Evolutionary conservation across 2,329 filamentous ascomycete species (phyloP).

Genomic region (Colletotrichum theobromicola): DNA sequence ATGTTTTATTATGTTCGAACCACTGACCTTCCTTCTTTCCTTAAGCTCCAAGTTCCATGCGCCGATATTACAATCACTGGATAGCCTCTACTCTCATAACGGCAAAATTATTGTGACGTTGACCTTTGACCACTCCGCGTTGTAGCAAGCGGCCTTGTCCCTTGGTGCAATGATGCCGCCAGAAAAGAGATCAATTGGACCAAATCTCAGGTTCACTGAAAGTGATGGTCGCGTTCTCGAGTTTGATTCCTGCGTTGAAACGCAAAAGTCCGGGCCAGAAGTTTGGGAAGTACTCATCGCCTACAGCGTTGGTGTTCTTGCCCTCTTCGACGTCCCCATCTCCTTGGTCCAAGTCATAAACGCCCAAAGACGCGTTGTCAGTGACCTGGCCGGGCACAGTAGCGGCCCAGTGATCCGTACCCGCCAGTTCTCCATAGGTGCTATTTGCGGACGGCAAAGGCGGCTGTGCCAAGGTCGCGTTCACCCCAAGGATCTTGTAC

Average conservation of each 20-base stretch:
- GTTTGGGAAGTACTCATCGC: constrained; percentile 6
- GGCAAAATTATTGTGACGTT: not conserved
- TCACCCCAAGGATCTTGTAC: constrained; percentile 45
- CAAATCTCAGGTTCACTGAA: not conserved
- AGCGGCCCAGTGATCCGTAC: constrained; percentile 50
- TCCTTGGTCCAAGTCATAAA: not conserved
- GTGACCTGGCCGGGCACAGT: constrained; percentile 31
- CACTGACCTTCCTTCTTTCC: not conserved
- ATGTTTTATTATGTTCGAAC: not conserved
- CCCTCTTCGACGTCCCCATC: not conserved
- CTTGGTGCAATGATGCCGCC: not conserved
- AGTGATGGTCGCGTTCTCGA: not conserved
- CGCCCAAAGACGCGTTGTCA: not conserved
- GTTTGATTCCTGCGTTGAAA: not conserved
- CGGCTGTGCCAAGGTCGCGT: constrained; percentile 48
- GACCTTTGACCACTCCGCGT: not conserved
- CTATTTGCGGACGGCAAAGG: constrained; percentile 47
- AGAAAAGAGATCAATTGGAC: not conserved
- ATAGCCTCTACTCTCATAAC: not conserved
- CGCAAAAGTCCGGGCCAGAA: constrained; percentile 7
- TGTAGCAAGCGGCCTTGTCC: not conserved
- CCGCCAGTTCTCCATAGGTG: constrained; percentile 44
- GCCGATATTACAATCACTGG: not conserved
- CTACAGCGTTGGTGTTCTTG: not conserved
- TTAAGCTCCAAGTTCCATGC: not conserved